Evolutionary conservation across 208 protist species (phyloP).

Genomic region (Crithidia expoeki): DNA sequence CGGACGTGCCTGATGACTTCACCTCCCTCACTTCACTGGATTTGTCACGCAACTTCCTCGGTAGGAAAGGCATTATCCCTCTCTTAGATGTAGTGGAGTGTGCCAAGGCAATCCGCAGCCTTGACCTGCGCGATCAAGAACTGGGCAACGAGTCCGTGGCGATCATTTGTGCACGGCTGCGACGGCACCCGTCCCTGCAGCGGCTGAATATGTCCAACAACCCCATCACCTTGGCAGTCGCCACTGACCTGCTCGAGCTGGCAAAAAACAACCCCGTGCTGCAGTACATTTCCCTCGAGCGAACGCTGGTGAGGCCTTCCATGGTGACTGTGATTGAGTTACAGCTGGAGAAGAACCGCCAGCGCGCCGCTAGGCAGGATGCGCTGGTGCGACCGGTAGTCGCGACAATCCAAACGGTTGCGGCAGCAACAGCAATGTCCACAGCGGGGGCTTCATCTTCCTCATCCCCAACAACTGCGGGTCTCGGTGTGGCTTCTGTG

Average conservation of each 20-base stretch:
- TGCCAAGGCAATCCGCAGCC: slow-evolving; percentile 40
- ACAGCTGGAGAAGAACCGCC: slow-evolving; percentile 64
- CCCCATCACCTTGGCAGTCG: slow-evolving; percentile 76
- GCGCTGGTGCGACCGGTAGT: not conserved
- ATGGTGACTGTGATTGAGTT: slow-evolving; percentile 53
- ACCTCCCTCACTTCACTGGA: slow-evolving; percentile 60
- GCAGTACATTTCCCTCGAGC: slow-evolving; percentile 68
- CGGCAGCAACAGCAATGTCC: not conserved
- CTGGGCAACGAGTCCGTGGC: slow-evolving; percentile 62
- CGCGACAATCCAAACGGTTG: not conserved
- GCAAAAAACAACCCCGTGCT: slow-evolving; percentile 61
- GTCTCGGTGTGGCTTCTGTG: not conserved
- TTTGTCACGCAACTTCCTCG: slow-evolving; percentile 87
- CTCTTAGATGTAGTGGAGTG: slow-evolving; percentile 79
- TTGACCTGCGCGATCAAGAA: slow-evolving; percentile 70
- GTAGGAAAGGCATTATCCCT: slow-evolving; percentile 75
- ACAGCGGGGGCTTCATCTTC: not conserved
- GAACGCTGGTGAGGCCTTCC: slow-evolving; percentile 54
- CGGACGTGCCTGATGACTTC: slow-evolving; percentile 71
- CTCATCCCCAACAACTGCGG: not conserved
- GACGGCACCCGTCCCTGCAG: slow-evolving; percentile 60
- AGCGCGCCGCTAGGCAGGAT: not conserved
- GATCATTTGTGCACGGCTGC: slow-evolving; percentile 54
- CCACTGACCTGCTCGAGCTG: slow-evolving; percentile 68
- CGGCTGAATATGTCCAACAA: slow-evolving; percentile 86